Conservation (phyloP, 768 basidiomycete species). For the Neoboletus brunneissimus region DNA sequence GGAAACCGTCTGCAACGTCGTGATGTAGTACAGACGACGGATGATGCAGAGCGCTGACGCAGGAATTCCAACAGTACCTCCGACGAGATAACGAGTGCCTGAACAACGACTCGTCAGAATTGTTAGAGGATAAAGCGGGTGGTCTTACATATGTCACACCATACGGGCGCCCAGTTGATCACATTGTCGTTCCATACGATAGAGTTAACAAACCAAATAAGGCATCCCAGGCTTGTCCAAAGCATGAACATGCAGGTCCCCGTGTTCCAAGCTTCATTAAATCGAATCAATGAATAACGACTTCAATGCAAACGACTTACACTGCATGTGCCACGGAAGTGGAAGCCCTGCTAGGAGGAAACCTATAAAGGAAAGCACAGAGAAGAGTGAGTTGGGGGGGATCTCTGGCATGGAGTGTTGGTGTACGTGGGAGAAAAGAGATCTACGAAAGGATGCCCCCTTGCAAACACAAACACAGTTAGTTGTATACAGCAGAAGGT, state of each 20-base stretch:
- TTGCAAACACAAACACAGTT: neutral
- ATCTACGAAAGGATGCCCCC: neutral
- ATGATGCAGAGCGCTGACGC: slow-evolving; percentile 57
- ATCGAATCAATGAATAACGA: neutral
- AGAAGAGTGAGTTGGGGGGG: slow-evolving; percentile 8
- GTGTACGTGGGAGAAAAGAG: neutral
- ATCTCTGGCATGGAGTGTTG: neutral
- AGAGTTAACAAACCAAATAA: slow-evolving; percentile 36
- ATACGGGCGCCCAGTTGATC: slow-evolving; percentile 38
- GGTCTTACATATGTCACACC: slow-evolving; percentile 53
- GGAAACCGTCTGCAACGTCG: neutral
- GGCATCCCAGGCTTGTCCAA: slow-evolving; percentile 30
- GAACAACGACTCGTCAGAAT: neutral
- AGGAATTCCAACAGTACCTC: slow-evolving; percentile 41
- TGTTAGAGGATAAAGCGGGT: neutral
- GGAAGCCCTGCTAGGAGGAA: slow-evolving; percentile 42
- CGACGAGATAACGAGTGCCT: slow-evolving; percentile 48
- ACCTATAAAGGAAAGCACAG: slow-evolving; percentile 33
- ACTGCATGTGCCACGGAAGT: slow-evolving; percentile 51
- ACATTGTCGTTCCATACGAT: slow-evolving; percentile 37
- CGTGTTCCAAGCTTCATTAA: slow-evolving; percentile 27
- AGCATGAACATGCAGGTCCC: slow-evolving; percentile 35
- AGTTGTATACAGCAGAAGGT: neutral
- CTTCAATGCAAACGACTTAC: neutral
- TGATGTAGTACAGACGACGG: slow-evolving; percentile 62